These are phyloP conservation scores for Trametes meyenii DNA, from an alignment of 768 basidiomycete genomes.

Conservation along the genomic window DNA sequence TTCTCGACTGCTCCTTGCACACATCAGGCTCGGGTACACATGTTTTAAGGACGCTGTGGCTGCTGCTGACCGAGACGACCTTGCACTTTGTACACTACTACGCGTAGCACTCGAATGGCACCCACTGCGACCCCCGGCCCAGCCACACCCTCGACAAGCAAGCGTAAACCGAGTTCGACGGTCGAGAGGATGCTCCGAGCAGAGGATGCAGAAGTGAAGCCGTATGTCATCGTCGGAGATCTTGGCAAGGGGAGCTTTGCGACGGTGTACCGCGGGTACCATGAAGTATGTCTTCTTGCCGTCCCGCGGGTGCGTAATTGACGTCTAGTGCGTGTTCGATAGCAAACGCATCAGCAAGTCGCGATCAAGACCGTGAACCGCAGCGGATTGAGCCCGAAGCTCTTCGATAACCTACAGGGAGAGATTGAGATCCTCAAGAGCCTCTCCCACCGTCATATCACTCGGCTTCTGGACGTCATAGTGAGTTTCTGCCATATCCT, in stretches of 20 bases:
- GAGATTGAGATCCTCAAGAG: conserved; percentile 97
- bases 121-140: conserved; percentile 24
- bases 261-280: conserved; percentile 92
- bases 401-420: conserved; percentile 96
- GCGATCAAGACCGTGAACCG: conserved; percentile 95
- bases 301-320: not conserved
- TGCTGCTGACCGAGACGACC: conserved; percentile 1
- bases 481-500: conserved; percentile 45
- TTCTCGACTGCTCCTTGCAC: not conserved
- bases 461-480: conserved; percentile 89
- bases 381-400: conserved; percentile 84
- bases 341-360: conserved; percentile 80
- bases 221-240: conserved; percentile 75
- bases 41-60: not conserved
- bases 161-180: conserved; percentile 25
- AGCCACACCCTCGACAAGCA: conserved; percentile 14
- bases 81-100: conserved; percentile 14
- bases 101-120: conserved; percentile 24
- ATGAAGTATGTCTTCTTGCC: conserved; percentile 56
- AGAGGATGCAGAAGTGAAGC: conserved; percentile 73
- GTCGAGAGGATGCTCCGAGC: conserved; percentile 25
- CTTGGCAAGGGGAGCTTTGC: conserved; percentile 95
- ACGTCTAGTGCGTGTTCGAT: conserved; percentile 1
- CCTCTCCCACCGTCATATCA: conserved; percentile 91
- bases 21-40: not conserved